Evolutionary conservation across 1,284 basidiomycete genomes (phyloP).

Genomic region (Boletus smithii): DNA sequence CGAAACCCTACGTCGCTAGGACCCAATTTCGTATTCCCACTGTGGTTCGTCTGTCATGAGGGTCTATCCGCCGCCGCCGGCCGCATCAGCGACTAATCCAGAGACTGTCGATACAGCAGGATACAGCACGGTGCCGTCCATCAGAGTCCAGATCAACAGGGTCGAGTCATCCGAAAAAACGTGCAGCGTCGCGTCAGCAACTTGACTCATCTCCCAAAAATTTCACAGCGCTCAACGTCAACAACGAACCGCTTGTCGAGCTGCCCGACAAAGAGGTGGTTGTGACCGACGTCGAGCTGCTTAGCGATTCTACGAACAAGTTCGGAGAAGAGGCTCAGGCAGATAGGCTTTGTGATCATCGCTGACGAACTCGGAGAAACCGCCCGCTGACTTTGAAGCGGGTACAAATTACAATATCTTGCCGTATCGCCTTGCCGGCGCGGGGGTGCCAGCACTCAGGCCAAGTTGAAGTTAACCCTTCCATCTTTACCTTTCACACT

Average conservation of each 20-base stretch:
- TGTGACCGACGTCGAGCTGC: not conserved
- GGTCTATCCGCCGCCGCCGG: too few species aligned
- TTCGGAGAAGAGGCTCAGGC: not conserved
- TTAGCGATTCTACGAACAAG: not conserved
- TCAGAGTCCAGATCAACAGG: too few species aligned
- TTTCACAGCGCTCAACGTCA: constrained; percentile 2
- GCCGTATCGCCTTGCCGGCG: constrained; percentile 15
- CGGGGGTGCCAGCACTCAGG: constrained; percentile 13
- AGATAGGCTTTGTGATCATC: constrained; percentile 16
- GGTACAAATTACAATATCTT: constrained; percentile 15
- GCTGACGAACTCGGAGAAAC: too few species aligned
- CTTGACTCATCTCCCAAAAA: constrained; percentile 21
- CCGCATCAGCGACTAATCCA: too few species aligned
- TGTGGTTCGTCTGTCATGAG: too few species aligned
- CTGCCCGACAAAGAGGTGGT: not conserved
- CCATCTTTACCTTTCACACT: constrained; percentile 9
- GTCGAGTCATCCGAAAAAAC: constrained; percentile 10
- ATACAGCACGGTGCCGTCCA: too few species aligned
- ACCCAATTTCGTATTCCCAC: too few species aligned
- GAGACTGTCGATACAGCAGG: not conserved
- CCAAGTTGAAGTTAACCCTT: constrained; percentile 2
- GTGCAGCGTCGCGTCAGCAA: constrained; percentile 22
- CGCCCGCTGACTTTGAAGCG: constrained; percentile 32
- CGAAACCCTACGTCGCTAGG: too few species aligned
- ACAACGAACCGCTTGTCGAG: not conserved